Evolutionary conservation across 257 asterid genomes (phyloP).

Genomic region (Hygrophila difformis): DNA sequence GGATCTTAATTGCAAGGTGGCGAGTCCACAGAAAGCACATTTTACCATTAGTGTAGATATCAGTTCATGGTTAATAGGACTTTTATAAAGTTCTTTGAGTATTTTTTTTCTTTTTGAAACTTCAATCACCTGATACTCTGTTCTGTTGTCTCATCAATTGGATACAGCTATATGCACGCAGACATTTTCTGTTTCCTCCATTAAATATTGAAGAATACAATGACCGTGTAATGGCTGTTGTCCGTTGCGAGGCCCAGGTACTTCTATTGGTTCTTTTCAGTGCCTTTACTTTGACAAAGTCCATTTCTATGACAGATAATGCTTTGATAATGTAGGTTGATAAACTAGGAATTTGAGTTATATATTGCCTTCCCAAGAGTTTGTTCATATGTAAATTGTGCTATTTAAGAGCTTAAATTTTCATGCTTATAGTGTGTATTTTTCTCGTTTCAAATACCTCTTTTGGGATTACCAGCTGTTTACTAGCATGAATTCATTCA

Average conservation of each 20-base stretch:
- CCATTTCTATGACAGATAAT: conserved; percentile 4
- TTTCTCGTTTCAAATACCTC: neutral
- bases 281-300: neutral
- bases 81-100: too few relatives aligned
- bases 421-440: neutral
- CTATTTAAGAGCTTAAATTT: neutral
- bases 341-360: conserved; percentile 3
- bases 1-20: neutral
- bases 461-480: neutral
- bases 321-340: conserved; percentile 6
- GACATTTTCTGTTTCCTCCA: conserved; percentile 87
- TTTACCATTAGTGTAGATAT: too few relatives aligned
- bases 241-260: conserved; percentile 97
- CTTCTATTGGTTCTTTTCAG: conserved; percentile 10
- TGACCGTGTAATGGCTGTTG: conserved; percentile 89
- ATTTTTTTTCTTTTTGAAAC: conserved; percentile 7
- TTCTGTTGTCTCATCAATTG: conserved; percentile 15
- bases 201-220: conserved; percentile 72
- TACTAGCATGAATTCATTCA: too few relatives aligned
- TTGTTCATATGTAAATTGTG: neutral
- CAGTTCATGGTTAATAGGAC: too few relatives aligned
- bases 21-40: too few relatives aligned
- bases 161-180: conserved; percentile 86
- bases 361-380: conserved; percentile 3
- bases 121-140: conserved; percentile 11